Evolutionary conservation across 2,329 filamentous ascomycete species (phyloP), one percentile per base, ranked within the genome.

Genomic region (Cladosporium austrohemisphaericum): DNA sequence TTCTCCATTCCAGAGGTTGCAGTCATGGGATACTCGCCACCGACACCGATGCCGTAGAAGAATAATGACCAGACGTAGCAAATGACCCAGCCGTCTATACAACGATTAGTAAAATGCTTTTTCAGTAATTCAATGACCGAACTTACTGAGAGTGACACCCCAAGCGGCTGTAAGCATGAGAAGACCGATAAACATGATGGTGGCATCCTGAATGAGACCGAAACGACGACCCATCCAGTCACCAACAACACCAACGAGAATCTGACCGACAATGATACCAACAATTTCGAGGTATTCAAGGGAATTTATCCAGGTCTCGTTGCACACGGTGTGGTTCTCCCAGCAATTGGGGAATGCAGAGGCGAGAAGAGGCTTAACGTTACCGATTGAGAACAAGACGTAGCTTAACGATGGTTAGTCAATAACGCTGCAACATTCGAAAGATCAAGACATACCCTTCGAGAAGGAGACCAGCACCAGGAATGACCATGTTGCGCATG

Each of bases 61-160:
- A 96, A 95, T 29, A 97, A 79, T 31, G 88, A 88, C 86, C 88
- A 95, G 54, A 86, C 87, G 68, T 97, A 97, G 78, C 90, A 95
- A 64, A 96, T 95, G 51, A 97, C 87, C 92, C 92, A 97, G 60
- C 91, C 91, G 64, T 97, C 84, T 56, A 25, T 11, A 26, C 14
- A 18, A 10, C 37, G 16, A 43, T 59, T 48, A 59, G 55, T 16
- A 33, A 6, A 6, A 18, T 18, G 3, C 6, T 35, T 14, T n/a
- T 2, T 9, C 1, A 22, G 8, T n/a, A 8, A 7, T 28, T 19
- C 18, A 5, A 29, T 35, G 16, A 4, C 11, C 16, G 25, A 8
- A 55, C 57, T 49, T 51, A 58, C 56, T 65, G 43, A 94, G 77
- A 28, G 81, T 88, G 25, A 86, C 71, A 54, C 91, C 92, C 92